Evolutionary conservation across 257 asterid species (phyloP).

Genomic region (Nicotiana obtusifolia): DNA sequence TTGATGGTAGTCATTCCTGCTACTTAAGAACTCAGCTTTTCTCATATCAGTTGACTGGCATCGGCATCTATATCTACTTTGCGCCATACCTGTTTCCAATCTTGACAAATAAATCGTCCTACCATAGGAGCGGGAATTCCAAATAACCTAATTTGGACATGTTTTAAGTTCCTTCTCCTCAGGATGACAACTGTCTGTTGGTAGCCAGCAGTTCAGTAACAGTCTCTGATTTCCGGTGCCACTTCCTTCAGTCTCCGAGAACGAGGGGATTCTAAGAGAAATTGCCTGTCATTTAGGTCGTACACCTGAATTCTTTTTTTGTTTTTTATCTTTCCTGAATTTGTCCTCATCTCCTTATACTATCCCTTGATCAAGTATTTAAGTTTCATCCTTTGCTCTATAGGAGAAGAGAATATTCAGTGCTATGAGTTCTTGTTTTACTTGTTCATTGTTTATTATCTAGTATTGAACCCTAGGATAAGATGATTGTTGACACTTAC

Average conservation of each 20-base stretch:
- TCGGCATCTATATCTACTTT: background rate
- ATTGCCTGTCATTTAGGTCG: background rate
- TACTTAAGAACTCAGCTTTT: background rate
- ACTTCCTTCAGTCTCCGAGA: background rate
- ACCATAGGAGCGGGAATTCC: background rate
- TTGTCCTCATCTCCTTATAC: background rate
- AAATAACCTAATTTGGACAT: background rate
- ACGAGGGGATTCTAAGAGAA: background rate
- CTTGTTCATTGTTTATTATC: background rate
- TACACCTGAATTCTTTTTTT: background rate
- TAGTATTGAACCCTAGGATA: background rate
- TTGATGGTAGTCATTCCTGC: background rate
- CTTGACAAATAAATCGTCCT: background rate
- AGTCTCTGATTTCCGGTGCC: background rate
- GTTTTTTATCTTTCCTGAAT: background rate
- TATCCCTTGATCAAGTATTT: background rate
- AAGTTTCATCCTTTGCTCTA: background rate
- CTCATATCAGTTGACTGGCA: background rate
- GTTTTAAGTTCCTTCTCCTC: background rate
- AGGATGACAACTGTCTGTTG: background rate
- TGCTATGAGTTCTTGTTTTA: background rate
- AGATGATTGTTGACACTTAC: background rate
- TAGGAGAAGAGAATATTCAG: conserved; percentile 2
- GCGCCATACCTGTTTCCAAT: background rate
- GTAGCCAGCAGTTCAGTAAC: background rate